Base-by-base conservation (phyloP, 306 rosid species). In the Hylodesmum podocarpum region DNA sequence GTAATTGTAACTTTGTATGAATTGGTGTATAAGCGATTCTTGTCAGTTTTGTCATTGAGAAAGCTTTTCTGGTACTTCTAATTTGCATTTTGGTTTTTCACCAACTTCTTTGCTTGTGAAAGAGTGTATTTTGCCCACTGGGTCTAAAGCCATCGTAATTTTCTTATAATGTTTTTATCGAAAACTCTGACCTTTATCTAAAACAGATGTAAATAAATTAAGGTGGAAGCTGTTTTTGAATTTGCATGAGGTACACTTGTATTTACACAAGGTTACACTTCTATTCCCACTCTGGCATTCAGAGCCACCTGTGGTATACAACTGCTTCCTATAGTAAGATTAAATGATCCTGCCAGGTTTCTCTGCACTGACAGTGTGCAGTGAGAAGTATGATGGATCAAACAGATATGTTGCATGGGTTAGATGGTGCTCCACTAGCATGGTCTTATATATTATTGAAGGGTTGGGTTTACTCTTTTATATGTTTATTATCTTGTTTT, bases 311-410 rank as follows among this genome's bases (percentile, higher is more conserved):
- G 89, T 86, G 88, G 93, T 71, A 67, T 73, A 22, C 81, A 50
- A 80, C 73, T 69, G 94, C 97, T 92, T 96, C 99, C 99, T 83
- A 96, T 31, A 91, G 67, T 86, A 81, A 88, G 66, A 8, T 68
- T 55, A 13, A 19, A 15, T 80, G 97, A 87, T 82, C 96, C 96
- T 92, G 94, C 94, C 97, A 96, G 99, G 99, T 96, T 93, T 92
- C 98, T 91, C 91, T 96, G 98, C 84, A 96, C 89, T 92, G 99
- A 78, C 98, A 96, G 98, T 93, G 99, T 92, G 87, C 99, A 89
- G 99, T 36, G 99, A 92, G 99, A 96, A 96, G 98, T 96, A 96
- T 92, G 97, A 96, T 92, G 97, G 96, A 51, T 92, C 94, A 14
- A 69, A 92, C 94, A 96, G 10, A 55, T 54, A 29, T 66, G 40